Evolutionary conservation across 768 basidiomycete genomes (phyloP).

Genomic region (Podaxis sp.): DNA sequence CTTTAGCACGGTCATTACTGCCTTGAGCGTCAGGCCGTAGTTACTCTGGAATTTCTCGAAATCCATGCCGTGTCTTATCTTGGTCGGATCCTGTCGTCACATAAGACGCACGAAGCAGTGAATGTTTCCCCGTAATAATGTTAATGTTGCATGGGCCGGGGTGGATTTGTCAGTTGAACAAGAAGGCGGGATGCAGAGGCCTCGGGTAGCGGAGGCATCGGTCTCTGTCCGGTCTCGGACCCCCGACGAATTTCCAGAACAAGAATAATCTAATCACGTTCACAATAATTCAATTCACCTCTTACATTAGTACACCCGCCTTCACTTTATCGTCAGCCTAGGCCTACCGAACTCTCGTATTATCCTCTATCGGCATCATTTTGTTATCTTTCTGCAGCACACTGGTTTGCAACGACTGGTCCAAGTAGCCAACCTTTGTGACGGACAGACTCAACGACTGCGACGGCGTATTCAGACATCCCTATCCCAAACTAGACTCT

Average conservation of each 20-base stretch:
- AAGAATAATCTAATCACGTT: slow-evolving; percentile 4
- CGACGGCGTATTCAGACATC: not conserved
- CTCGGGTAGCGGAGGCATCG: too few relatives aligned
- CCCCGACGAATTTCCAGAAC: not conserved
- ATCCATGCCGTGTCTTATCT: not conserved
- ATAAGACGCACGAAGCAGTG: too few relatives aligned
- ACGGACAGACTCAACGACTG: not conserved
- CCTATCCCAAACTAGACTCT: not conserved
- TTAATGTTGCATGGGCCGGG: too few relatives aligned
- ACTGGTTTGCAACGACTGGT: not conserved
- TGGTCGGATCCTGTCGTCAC: not conserved
- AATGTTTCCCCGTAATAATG: too few relatives aligned
- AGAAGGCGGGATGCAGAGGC: too few relatives aligned
- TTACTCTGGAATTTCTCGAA: slow-evolving; percentile 2
- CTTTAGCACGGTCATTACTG: not conserved
- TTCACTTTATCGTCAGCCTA: not conserved
- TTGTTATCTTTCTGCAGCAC: not conserved
- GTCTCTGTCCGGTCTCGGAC: too few relatives aligned
- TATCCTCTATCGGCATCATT: not conserved
- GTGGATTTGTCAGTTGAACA: too few relatives aligned
- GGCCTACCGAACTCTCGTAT: not conserved
- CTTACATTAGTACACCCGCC: too few relatives aligned
- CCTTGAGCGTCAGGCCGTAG: not conserved
- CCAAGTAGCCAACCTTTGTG: not conserved
- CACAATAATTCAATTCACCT: not conserved